phyloP scores from a whole-genome alignment of 345 rosid genomes.

The Hibiscus syriacus region DNA sequence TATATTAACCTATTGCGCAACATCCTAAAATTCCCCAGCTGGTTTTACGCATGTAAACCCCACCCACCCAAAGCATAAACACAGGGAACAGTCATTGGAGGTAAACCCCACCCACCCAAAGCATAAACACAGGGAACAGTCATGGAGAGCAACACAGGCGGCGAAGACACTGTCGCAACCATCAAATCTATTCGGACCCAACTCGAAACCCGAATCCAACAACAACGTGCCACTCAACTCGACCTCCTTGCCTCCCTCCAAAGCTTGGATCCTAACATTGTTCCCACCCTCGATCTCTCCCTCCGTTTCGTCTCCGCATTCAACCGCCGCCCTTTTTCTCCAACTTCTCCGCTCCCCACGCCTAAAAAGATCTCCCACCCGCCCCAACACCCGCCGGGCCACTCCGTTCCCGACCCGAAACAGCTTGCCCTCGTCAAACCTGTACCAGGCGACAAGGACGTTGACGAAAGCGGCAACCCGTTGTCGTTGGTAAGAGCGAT shows the following conservation, averaged over 20 bases:
- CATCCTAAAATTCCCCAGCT: too few relatives aligned
- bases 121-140: neutral
- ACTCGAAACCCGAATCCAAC: constrained; percentile 63
- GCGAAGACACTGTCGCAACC: constrained; percentile 29
- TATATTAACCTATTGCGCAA: too few relatives aligned
- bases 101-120: too few relatives aligned
- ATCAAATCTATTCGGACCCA: constrained; percentile 54
- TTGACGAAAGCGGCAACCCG: constrained; percentile 50
- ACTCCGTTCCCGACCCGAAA: constrained; percentile 7
- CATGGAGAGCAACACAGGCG: constrained; percentile 42
- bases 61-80: too few relatives aligned
- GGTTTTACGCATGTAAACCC: too few relatives aligned
- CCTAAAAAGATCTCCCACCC: constrained; percentile 32
- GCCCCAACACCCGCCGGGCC: constrained; percentile 13
- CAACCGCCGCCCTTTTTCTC: constrained; percentile 51
- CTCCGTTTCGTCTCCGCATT: constrained; percentile 66
- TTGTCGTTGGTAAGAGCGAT: constrained; percentile 62
- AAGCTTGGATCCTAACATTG: constrained; percentile 49
- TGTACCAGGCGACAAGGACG: constrained; percentile 11
- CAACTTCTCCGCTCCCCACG: constrained; percentile 64
- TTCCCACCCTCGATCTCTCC: constrained; percentile 72
- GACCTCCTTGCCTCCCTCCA: constrained; percentile 68
- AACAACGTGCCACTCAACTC: constrained; percentile 52
- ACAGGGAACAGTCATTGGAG: constrained; percentile 29
- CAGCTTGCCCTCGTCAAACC: constrained; percentile 12